phyloP scores from a whole-genome alignment of 495 filamentous ascomycete genomes.

The Penicillium paradoxum region DNA sequence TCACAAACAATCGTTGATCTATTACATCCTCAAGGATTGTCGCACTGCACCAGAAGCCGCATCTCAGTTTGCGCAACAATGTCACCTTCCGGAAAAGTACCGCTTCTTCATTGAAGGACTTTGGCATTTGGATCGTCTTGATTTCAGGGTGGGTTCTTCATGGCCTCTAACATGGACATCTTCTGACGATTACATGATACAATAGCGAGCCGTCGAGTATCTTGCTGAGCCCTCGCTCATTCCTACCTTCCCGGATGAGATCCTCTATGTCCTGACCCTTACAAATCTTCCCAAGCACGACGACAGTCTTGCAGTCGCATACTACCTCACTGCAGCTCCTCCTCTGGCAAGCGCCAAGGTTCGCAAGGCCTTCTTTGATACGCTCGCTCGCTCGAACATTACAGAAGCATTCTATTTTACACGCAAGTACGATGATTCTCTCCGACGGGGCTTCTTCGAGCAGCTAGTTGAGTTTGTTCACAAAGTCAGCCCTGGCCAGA shows the following conservation, averaged over 20 bases:
- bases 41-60: slow-evolving; percentile 49
- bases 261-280: slow-evolving; percentile 61
- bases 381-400: slow-evolving; percentile 60
- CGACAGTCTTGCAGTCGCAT: slow-evolving; percentile 63
- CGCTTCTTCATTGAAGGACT: slow-evolving; percentile 71
- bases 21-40: slow-evolving; percentile 74
- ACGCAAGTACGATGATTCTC: slow-evolving; percentile 54
- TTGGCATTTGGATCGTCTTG: slow-evolving; percentile 70
- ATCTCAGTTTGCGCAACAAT: slow-evolving; percentile 48
- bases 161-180: neutral
- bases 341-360: slow-evolving; percentile 55
- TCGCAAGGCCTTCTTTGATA: slow-evolving; percentile 58
- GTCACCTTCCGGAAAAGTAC: slow-evolving; percentile 62
- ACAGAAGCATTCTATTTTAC: slow-evolving; percentile 71
- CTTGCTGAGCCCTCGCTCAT: slow-evolving; percentile 72
- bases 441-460: slow-evolving; percentile 59
- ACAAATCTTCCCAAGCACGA: slow-evolving; percentile 54
- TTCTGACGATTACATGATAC: slow-evolving; percentile 13
- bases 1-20: slow-evolving; percentile 73
- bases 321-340: slow-evolving; percentile 68
- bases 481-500: slow-evolving; percentile 36
- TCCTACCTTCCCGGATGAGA: slow-evolving; percentile 76
- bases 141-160: slow-evolving; percentile 52
- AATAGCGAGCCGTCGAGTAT: slow-evolving; percentile 61
- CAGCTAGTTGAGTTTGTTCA: slow-evolving; percentile 62